Conservation (phyloP, 129 eudicot genomes). For the Centella asiatica region DNA sequence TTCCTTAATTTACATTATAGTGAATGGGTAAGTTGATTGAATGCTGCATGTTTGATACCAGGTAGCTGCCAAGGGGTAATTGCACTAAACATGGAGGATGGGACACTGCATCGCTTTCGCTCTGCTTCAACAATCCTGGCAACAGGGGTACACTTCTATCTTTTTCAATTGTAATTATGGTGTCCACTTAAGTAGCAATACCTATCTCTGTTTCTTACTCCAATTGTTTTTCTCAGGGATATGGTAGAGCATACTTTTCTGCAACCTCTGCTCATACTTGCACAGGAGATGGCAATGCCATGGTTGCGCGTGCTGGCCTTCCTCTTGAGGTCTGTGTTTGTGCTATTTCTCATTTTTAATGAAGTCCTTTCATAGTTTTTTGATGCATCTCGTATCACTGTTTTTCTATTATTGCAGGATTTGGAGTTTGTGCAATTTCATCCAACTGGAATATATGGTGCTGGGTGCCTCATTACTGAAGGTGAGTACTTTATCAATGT, state of each 20-base stretch:
- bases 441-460: conserved; percentile 98
- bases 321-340: conserved; percentile 70
- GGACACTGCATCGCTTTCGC: conserved; percentile 87
- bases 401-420: conserved; percentile 48
- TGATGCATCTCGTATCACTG: conserved; percentile 7
- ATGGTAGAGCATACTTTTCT: conserved; percentile 92
- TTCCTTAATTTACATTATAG: too few species aligned
- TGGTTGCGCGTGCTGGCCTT: conserved; percentile 99
- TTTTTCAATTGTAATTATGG: conserved; percentile 9
- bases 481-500: conserved; percentile 50
- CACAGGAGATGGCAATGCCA: conserved; percentile 99
- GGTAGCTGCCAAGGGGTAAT: conserved; percentile 98
- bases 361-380: neutral
- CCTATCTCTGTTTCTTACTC: conserved; percentile 3
- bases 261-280: conserved; percentile 99
- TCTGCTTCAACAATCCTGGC: conserved; percentile 88
- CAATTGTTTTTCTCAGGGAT: conserved; percentile 52
- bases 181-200: conserved; percentile 7
- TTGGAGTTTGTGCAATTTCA: conserved; percentile 99
- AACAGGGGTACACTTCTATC: conserved; percentile 62
- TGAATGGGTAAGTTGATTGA: conserved; percentile 4
- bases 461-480: conserved; percentile 99
- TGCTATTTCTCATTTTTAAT: conserved; percentile 8
- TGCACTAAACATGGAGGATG: conserved; percentile 97
- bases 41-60: conserved; percentile 20